These are phyloP conservation scores for Sarocladium kiliense DNA, from an alignment of 2,329 filamentous ascomycete species.

Conservation along the genomic window DNA sequence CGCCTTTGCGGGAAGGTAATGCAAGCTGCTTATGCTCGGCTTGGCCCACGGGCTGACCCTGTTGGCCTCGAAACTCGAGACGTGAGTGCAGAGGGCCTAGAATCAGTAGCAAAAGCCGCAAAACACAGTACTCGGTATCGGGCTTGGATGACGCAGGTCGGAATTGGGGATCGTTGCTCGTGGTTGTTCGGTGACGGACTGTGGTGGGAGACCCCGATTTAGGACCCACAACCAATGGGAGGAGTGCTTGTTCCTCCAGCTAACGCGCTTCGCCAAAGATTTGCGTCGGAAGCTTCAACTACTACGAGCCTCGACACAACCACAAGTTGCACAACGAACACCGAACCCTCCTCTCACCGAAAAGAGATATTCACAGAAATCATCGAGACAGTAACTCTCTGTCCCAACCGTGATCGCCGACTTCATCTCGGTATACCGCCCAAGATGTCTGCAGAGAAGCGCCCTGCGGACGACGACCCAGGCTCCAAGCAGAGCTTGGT, in stretches of 20 bases:
- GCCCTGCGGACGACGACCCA: slow-evolving; percentile 81
- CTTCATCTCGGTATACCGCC: background rate
- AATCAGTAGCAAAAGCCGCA: too few relatives aligned
- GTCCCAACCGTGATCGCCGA: background rate
- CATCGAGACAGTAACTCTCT: too few relatives aligned
- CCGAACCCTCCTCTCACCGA: background rate
- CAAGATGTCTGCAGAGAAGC: slow-evolving; percentile 85
- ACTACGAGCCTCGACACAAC: background rate
- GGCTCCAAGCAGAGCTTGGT: slow-evolving; percentile 75
- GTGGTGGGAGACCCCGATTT: slow-evolving; percentile 12
- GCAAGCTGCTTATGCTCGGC: slow-evolving; percentile 7
- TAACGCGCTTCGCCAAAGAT: slow-evolving; percentile 8
- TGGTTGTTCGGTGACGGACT: slow-evolving; percentile 18
- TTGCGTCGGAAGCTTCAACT: background rate
- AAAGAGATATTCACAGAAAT: background rate
- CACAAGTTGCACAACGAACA: too few relatives aligned
- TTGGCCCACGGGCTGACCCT: background rate
- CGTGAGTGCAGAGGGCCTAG: too few relatives aligned
- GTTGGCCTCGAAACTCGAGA: background rate
- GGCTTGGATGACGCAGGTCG: slow-evolving; percentile 10
- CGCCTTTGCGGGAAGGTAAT: slow-evolving; percentile 2
- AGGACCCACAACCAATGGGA: slow-evolving; percentile 24
- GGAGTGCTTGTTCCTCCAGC: background rate
- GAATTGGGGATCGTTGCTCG: background rate
- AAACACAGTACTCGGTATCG: background rate